phyloP scores from a whole-genome alignment of 2,329 filamentous ascomycete species.

The Camillea tinctor region DNA sequence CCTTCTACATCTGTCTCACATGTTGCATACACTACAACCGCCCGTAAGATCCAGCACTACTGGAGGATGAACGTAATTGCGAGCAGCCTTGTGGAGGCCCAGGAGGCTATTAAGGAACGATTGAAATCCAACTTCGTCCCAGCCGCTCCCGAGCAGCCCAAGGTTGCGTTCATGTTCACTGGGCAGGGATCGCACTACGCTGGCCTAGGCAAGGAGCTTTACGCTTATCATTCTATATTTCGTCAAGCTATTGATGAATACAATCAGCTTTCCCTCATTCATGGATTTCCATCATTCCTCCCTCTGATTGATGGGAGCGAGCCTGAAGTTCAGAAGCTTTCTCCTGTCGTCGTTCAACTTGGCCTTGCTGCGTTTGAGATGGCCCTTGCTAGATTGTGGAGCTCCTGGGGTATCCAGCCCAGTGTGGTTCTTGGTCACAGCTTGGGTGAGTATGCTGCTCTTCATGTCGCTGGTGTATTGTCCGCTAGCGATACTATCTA shows the following conservation, averaged over 20 bases:
- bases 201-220: slow-evolving; percentile 52
- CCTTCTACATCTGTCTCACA: slow-evolving; percentile 53
- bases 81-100: slow-evolving; percentile 41
- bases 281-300: slow-evolving; percentile 56
- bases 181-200: slow-evolving; percentile 56
- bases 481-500: slow-evolving; percentile 70
- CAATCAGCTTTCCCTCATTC: slow-evolving; percentile 48
- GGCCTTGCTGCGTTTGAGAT: slow-evolving; percentile 56
- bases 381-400: slow-evolving; percentile 55
- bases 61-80: slow-evolving; percentile 52
- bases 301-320: slow-evolving; percentile 48
- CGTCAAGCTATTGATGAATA: slow-evolving; percentile 56
- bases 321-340: slow-evolving; percentile 43
- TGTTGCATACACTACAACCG: slow-evolving; percentile 67
- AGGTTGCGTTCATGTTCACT: slow-evolving; percentile 54
- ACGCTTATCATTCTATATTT: slow-evolving; percentile 46
- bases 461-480: slow-evolving; percentile 68
- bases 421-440: slow-evolving; percentile 60
- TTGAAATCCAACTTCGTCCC: slow-evolving; percentile 43
- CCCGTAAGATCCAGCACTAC: slow-evolving; percentile 60
- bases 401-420: slow-evolving; percentile 54
- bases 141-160: slow-evolving; percentile 44
- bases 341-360: slow-evolving; percentile 53
- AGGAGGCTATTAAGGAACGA: slow-evolving; percentile 40
- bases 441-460: slow-evolving; percentile 71